Evolutionary conservation across 495 filamentous ascomycete genomes (phyloP).

Genomic region (Podospora bellae-mahoneyi): DNA sequence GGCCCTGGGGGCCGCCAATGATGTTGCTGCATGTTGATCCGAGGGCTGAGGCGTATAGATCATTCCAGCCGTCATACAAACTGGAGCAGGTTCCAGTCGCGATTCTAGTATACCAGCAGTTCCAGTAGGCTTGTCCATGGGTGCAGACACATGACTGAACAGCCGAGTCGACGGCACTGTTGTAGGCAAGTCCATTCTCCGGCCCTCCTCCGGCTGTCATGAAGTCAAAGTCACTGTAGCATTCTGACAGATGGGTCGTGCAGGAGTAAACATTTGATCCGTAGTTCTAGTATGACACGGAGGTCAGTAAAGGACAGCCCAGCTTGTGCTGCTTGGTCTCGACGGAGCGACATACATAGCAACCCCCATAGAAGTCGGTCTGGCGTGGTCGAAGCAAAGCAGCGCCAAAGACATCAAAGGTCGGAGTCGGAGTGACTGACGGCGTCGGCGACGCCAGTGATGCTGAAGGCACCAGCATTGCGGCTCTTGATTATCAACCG

Average conservation of each 20-base stretch:
- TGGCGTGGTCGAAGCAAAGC: slow-evolving; percentile 18
- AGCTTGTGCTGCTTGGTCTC: neutral
- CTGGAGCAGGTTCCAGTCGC: slow-evolving; percentile 18
- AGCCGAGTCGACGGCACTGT: neutral
- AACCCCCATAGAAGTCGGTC: slow-evolving; percentile 11
- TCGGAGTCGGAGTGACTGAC: slow-evolving; percentile 12
- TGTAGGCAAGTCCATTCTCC: slow-evolving; percentile 3
- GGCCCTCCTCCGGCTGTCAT: slow-evolving; percentile 16
- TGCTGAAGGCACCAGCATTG: slow-evolving; percentile 11
- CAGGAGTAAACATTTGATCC: neutral
- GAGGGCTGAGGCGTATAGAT: slow-evolving; percentile 17
- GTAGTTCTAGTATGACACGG: neutral
- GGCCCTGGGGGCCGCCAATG: slow-evolving; percentile 18
- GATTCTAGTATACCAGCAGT: slow-evolving; percentile 20
- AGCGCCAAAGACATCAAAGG: slow-evolving; percentile 8
- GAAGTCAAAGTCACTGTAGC: slow-evolving; percentile 13
- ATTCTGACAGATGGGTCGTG: slow-evolving; percentile 8
- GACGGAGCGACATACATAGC: neutral
- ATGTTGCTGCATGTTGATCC: slow-evolving; percentile 14
- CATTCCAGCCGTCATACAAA: slow-evolving; percentile 13
- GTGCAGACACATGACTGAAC: slow-evolving; percentile 21
- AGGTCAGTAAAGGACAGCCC: neutral
- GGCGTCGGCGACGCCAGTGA: slow-evolving; percentile 17
- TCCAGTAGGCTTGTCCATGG: slow-evolving; percentile 23
- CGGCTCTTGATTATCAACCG: neutral